Evolutionary conservation across 176 grass and related monocot species (phyloP).

Genomic region (Avena atlantica): DNA sequence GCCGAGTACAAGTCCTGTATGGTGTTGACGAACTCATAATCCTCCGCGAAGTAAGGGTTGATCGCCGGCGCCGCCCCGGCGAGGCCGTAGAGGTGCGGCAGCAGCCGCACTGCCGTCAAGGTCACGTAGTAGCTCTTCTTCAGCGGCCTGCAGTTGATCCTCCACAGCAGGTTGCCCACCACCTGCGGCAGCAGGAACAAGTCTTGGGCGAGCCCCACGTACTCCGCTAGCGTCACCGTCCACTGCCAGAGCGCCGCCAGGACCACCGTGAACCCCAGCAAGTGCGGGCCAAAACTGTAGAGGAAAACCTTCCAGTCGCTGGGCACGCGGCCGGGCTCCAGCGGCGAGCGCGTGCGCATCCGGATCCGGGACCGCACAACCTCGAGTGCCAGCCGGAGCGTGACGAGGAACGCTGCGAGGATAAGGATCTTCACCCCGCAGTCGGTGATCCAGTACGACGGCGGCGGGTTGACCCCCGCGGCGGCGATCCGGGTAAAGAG

Average conservation of each 20-base stretch:
- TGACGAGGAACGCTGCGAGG: constrained; percentile 73
- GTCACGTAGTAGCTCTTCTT: constrained; percentile 76
- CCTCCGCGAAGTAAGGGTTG: constrained; percentile 82
- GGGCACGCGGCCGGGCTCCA: constrained; percentile 76
- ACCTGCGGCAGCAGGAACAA: too few relatives aligned
- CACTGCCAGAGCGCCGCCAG: constrained; percentile 52
- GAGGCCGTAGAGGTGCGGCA: constrained; percentile 87
- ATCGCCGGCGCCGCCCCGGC: constrained; percentile 66
- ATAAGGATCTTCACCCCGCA: constrained; percentile 83
- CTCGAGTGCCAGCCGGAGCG: constrained; percentile 77
- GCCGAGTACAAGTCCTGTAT: constrained; percentile 84
- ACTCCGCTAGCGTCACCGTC: too few relatives aligned
- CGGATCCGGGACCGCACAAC: constrained; percentile 86
- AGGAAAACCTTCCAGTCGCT: constrained; percentile 71
- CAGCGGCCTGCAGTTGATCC: constrained; percentile 56
- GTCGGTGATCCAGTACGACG: constrained; percentile 58
- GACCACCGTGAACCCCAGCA: constrained; percentile 61
- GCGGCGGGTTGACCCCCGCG: too few relatives aligned
- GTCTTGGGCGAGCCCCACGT: too few relatives aligned
- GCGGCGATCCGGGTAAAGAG: too few relatives aligned
- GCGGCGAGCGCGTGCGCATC: constrained; percentile 67
- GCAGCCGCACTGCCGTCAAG: constrained; percentile 70
- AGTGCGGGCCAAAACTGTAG: constrained; percentile 53
- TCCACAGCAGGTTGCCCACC: too few relatives aligned
- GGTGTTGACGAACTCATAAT: constrained; percentile 86